Conservation (phyloP, 371 early-diverging fungal species). For the Mortierella sp. region DNA sequence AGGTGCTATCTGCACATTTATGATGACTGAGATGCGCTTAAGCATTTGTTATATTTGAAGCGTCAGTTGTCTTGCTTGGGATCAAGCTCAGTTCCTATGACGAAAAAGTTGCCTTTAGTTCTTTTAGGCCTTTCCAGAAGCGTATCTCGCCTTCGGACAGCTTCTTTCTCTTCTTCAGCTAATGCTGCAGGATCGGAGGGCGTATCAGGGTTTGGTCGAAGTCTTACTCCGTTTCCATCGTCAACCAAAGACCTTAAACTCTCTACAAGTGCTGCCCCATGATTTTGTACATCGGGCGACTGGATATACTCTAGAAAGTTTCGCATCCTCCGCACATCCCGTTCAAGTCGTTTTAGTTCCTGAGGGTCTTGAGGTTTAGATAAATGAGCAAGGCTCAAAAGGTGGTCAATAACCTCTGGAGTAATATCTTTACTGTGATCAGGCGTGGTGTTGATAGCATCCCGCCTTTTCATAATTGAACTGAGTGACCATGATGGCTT, state of each 20-base stretch:
- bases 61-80: slow-evolving; percentile 25
- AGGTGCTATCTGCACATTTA: background rate
- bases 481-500: slow-evolving; percentile 49
- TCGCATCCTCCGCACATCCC: slow-evolving; percentile 42
- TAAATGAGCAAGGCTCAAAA: slow-evolving; percentile 32
- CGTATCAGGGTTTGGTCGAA: slow-evolving; percentile 9
- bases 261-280: slow-evolving; percentile 8
- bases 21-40: background rate
- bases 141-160: slow-evolving; percentile 18
- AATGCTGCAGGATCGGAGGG: background rate
- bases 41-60: background rate
- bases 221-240: slow-evolving; percentile 36
- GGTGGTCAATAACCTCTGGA: slow-evolving; percentile 33
- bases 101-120: slow-evolving; percentile 51
- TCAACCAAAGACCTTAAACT: slow-evolving; percentile 42
- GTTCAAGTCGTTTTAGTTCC: slow-evolving; percentile 20
- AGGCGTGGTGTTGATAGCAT: slow-evolving; percentile 4
- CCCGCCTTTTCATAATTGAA: slow-evolving; percentile 26
- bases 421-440: slow-evolving; percentile 29
- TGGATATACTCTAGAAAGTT: slow-evolving; percentile 43
- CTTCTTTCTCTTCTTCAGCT: slow-evolving; percentile 12
- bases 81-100: slow-evolving; percentile 30
- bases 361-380: slow-evolving; percentile 34
- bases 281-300: slow-evolving; percentile 2
- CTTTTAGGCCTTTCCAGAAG: slow-evolving; percentile 26